Base-by-base conservation (phyloP, 495 filamentous ascomycete species). In the Aspergillus saccharolyticus region DNA sequence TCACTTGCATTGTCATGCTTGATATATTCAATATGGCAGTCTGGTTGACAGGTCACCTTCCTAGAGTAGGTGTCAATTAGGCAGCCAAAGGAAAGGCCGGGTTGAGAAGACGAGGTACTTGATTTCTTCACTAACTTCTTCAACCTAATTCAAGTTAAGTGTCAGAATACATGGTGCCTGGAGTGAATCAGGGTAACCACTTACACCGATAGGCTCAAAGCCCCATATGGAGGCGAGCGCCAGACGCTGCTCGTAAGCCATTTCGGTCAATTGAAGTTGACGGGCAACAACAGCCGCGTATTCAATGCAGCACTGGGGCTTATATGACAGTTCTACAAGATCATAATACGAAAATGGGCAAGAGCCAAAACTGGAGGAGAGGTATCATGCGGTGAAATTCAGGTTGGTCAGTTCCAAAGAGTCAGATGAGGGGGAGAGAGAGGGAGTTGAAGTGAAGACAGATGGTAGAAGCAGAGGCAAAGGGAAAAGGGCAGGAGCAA, bases 141-240 rank as follows among this genome's bases (percentile, higher is more conserved):
- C 21, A 1, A 64, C 50, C 66, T 68, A 47, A 3, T 54, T 8
- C 24, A 19, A 19, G 6, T 22, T 52, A n/a, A n/a, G n/a, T n/a
- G n/a, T 24, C 12, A 62, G 17, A 55, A 22, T 33, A 6, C 1
- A 25, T 2, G 21, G 20, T n/a, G 21, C 14, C 8, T 47, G 0
- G 12, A 16, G 14, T 21, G 16, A 17, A 14, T 22, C 0, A 48
- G 3, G 1, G n/a, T n/a, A 14, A 28, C 7, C 19, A 33, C 63
- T 53, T 55, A 66, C 66, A 25, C 63, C 66, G 20, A 63, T 62
- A 15, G 54, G 58, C 30, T 69, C 66, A 42, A 69, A 66, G 0
- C 46, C 66, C 55, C 60, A 69, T 59, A 63, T 61, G 0, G 63
- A 69, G 4, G 63, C 66, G n/a, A 64, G 43, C 1, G 47, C 64